Evolutionary conservation across 2,329 filamentous ascomycete genomes (phyloP).

Genomic region (Pseudogymnoascus sp.): DNA sequence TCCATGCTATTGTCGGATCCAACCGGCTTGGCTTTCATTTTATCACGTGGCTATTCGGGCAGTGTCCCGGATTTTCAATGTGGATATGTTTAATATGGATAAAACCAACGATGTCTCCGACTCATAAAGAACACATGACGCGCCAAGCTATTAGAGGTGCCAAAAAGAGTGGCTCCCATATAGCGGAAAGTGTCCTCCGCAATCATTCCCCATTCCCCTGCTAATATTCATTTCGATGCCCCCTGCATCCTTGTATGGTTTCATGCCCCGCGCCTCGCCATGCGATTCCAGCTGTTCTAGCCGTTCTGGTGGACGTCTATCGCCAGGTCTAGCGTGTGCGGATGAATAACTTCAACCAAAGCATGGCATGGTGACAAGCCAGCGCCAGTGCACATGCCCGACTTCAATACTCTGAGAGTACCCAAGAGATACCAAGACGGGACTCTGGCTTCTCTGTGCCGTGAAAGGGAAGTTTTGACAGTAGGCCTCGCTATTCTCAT

Average conservation of each 20-base stretch:
- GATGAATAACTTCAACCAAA: neutral
- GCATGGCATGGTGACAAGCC: neutral
- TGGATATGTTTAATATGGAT: constrained; percentile 5
- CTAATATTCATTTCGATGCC: neutral
- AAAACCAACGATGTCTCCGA: neutral
- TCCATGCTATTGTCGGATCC: neutral
- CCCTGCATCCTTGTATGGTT: neutral
- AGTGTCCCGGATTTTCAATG: neutral
- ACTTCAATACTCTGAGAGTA: neutral
- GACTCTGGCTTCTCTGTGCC: neutral
- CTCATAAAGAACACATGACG: neutral
- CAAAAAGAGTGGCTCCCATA: neutral
- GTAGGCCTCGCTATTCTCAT: neutral
- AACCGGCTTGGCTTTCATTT: neutral
- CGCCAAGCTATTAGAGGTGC: neutral
- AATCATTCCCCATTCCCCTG: neutral
- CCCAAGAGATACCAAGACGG: constrained; percentile 5
- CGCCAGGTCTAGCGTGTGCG: neutral
- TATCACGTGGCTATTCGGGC: constrained; percentile 3
- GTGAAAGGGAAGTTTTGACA: neutral
- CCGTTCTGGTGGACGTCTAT: neutral
- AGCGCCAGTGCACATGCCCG: neutral
- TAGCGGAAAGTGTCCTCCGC: neutral
- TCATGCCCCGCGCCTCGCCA: neutral
- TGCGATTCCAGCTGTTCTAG: neutral